Evolutionary conservation across 352 stramenopile species (phyloP).

Genomic region (Peronospora destructor): DNA sequence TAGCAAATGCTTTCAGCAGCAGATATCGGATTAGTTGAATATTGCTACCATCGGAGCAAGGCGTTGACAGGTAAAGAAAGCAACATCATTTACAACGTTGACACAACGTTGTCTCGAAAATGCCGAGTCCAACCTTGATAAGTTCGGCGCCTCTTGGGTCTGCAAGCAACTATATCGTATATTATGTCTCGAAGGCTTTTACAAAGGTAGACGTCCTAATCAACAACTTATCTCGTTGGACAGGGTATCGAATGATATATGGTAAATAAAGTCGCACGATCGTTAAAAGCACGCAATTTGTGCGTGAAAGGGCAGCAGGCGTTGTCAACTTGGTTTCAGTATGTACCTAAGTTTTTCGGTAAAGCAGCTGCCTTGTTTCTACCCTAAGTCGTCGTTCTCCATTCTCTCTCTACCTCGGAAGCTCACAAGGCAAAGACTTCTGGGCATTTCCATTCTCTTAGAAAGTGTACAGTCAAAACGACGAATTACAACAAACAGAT

Average conservation of each 20-base stretch:
- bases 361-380: slow-evolving; percentile 2
- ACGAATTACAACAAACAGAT: background rate
- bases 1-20: too few relatives aligned
- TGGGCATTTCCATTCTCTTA: background rate
- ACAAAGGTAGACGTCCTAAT: too few relatives aligned
- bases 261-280: slow-evolving; percentile 9
- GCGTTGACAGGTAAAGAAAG: too few relatives aligned
- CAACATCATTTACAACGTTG: too few relatives aligned
- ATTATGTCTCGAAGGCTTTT: background rate
- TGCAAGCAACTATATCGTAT: too few relatives aligned
- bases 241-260: background rate
- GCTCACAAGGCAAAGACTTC: slow-evolving; percentile 3
- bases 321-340: slow-evolving; percentile 6
- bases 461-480: background rate
- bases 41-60: too few relatives aligned
- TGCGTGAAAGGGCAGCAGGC: slow-evolving; percentile 3
- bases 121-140: too few relatives aligned
- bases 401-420: slow-evolving; percentile 24
- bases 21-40: too few relatives aligned
- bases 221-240: too few relatives aligned
- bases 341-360: background rate
- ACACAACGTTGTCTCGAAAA: too few relatives aligned
- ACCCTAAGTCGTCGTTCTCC: background rate
- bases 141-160: too few relatives aligned
- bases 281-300: slow-evolving; percentile 23